These are phyloP conservation scores for Diophrys appendiculata DNA, from an alignment of 73 alveolate species.

Conservation along the genomic window DNA sequence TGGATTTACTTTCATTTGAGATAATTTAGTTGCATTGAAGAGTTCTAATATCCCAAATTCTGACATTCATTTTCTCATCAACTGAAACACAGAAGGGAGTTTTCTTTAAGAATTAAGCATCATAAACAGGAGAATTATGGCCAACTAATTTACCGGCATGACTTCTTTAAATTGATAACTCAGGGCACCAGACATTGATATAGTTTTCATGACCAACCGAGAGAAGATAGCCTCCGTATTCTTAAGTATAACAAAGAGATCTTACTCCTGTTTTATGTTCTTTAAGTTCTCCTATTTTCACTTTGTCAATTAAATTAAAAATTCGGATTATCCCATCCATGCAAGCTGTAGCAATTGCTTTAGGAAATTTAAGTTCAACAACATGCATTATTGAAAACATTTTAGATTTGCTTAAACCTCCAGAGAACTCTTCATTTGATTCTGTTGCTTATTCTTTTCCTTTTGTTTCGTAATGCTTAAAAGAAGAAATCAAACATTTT, in stretches of 20 bases:
- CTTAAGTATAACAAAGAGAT: constrained; percentile 82
- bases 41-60: constrained; percentile 84
- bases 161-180: constrained; percentile 63
- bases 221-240: constrained; percentile 81
- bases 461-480: too few species aligned
- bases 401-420: too few species aligned
- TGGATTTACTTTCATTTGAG: constrained; percentile 47
- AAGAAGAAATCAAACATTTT: neutral
- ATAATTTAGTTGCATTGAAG: constrained; percentile 69
- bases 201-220: constrained; percentile 92
- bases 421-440: too few species aligned
- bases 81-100: constrained; percentile 80
- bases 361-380: constrained; percentile 76
- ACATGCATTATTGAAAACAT: constrained; percentile 84
- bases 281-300: constrained; percentile 66
- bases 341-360: constrained; percentile 84
- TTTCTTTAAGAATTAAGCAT: constrained; percentile 73
- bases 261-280: constrained; percentile 87
- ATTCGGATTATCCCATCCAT: constrained; percentile 82
- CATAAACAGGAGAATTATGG: constrained; percentile 83
- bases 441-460: too few species aligned
- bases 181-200: constrained; percentile 89
- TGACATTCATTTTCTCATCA: constrained; percentile 81
- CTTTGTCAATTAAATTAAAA: constrained; percentile 73
- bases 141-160: constrained; percentile 86